Conservation (phyloP, 495 filamentous ascomycete species). For the Penicillium riverlandense region DNA sequence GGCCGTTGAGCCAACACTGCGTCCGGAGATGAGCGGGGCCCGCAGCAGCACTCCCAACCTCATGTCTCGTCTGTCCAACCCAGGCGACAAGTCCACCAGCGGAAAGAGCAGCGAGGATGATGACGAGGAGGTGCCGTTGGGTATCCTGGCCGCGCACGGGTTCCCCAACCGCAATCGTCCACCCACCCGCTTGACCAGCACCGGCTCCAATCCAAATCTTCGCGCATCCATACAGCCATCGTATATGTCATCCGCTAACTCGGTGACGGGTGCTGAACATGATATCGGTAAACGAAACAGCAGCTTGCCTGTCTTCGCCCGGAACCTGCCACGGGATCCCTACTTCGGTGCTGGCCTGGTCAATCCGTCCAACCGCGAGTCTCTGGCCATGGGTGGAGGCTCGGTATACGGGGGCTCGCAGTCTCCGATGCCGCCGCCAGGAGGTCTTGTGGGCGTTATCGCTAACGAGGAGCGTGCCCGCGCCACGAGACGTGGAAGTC, state of each 20-base stretch:
- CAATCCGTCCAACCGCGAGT: slow-evolving; percentile 67
- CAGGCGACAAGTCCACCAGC: slow-evolving; percentile 30
- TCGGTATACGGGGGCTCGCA: slow-evolving; percentile 48
- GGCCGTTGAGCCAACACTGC: slow-evolving; percentile 35
- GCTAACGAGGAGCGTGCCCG: slow-evolving; percentile 72
- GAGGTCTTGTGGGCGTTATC: slow-evolving; percentile 88
- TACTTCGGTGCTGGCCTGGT: slow-evolving; percentile 80
- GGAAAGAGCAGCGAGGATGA: slow-evolving; percentile 57
- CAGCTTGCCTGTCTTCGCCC: slow-evolving; percentile 73
- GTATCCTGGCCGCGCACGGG: slow-evolving; percentile 83
- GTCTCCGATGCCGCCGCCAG: slow-evolving; percentile 41
- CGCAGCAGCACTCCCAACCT: slow-evolving; percentile 42
- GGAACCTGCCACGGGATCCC: slow-evolving; percentile 80
- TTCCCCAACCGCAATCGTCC: slow-evolving; percentile 81
- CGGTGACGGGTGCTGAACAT: slow-evolving; percentile 34
- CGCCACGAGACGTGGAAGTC: slow-evolving; percentile 72
- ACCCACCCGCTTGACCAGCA: slow-evolving; percentile 60
- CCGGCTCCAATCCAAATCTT: slow-evolving; percentile 51
- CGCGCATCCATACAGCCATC: slow-evolving; percentile 31
- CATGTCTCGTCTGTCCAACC: slow-evolving; percentile 21
- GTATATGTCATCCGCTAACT: slow-evolving; percentile 34
- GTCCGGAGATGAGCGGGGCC: slow-evolving; percentile 31
- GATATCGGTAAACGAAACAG: slow-evolving; percentile 29
- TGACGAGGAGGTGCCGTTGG: slow-evolving; percentile 83
- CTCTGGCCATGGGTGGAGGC: slow-evolving; percentile 61